Evolutionary conservation across 768 basidiomycete species (phyloP), one percentile per base, ranked within the genome.

Genomic region (Boletus rufocinnamomeus): DNA sequence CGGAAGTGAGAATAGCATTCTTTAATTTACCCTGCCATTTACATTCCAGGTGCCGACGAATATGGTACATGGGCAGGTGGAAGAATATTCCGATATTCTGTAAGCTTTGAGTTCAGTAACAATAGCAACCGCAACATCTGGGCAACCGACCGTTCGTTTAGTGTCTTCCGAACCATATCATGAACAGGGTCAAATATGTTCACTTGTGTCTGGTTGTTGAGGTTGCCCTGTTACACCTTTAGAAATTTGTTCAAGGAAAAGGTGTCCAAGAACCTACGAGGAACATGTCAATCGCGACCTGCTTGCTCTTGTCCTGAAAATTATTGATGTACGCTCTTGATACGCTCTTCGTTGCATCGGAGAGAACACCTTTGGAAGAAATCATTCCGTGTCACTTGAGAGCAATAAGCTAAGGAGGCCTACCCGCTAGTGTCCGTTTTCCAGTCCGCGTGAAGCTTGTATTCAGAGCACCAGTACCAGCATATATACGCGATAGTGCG

Each of bases 281-380:
- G 66, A 98, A 91, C 83, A 94, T 89, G 69, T 99, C 97, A 59
- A 98, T 98, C 0, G 95, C 94, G 4, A 83, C 72, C 67, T 99
- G 97, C 70, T 99, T 99, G 38, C 83, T 86, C 71, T 92, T 91
- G 71, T 99, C 97, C 66, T 95, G 91, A 70, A 99, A 97, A 70
- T 98, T 98, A 68, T 95, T 97, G 68, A 98, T 96, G 68, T 98
- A 99, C 38, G 95, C 95, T 59, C 96, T 85, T 4, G 92, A 93
- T 34, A 93, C 90, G 66, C 92, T 95, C 73, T 99, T 99, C 5
- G 94, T 96, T 4, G 96, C 97, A 76, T 99, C 95, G 6, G 93
- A 95, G 25, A 99, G 74, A 43, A 98, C 84, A 48, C 96, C 95
- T 83, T 72, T 34, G 54, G 54, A 56, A 59, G 52, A 23, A 54